Percentiles rank a stretch among this genome's conserved stretches.
phyloP scores from a whole-genome alignment of 805 yeast species.

The Saccharomyces eubayanus region DNA sequence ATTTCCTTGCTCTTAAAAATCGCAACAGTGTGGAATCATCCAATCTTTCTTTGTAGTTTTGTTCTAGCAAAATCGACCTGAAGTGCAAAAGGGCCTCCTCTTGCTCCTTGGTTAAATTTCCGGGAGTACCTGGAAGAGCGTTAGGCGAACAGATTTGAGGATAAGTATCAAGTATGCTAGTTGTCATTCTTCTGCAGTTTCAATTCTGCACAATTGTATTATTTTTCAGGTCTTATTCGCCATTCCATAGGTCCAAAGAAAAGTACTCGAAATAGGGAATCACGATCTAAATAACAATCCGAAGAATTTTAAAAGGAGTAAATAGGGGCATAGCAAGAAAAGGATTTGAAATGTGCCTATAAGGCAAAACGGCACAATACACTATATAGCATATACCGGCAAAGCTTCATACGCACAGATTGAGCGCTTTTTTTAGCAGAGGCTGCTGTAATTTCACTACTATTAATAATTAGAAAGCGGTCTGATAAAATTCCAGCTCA shows the following conservation, averaged over 20 bases:
- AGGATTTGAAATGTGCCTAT: background rate
- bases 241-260: background rate
- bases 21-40: slow-evolving; percentile 83
- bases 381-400: background rate
- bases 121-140: slow-evolving; percentile 72
- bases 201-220: background rate
- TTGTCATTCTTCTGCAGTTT: background rate
- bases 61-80: slow-evolving; percentile 46
- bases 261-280: background rate
- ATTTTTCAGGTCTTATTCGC: background rate
- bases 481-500: background rate
- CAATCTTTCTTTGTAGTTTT: slow-evolving; percentile 63
- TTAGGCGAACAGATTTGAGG: slow-evolving; percentile 64
- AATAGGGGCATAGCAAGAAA: background rate
- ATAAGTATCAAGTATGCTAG: slow-evolving; percentile 36
- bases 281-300: background rate
- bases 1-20: slow-evolving; percentile 91
- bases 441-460: background rate
- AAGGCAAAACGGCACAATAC: background rate
- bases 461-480: background rate
- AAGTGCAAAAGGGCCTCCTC: slow-evolving; percentile 48
- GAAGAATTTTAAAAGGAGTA: background rate
- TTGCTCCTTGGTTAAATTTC: slow-evolving; percentile 66
- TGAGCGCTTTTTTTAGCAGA: background rate
- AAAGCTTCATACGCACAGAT: background rate